These are phyloP conservation scores for Antrodiella citrinella DNA, from an alignment of 768 basidiomycete species.

Conservation along the genomic window DNA sequence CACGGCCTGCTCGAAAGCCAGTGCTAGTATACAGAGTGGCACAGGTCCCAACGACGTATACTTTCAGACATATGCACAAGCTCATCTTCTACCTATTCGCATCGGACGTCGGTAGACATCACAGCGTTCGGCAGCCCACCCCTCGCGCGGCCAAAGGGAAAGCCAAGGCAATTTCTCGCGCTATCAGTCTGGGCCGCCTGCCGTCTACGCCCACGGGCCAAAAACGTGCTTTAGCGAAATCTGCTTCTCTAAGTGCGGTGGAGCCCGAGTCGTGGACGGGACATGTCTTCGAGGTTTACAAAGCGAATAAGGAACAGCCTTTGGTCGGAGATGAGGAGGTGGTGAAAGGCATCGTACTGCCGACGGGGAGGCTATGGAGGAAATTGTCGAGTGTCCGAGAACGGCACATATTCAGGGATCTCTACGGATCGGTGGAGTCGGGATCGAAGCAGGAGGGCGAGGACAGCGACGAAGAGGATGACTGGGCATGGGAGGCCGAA, in stretches of 20 bases:
- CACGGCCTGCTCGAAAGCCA: conserved; percentile 29
- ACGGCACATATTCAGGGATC: conserved; percentile 22
- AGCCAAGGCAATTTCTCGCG: background rate
- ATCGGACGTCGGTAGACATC: conserved; percentile 13
- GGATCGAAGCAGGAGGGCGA: conserved; percentile 5
- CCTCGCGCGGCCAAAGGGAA: background rate
- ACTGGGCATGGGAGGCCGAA: conserved; percentile 65
- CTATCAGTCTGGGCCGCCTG: background rate
- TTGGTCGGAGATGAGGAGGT: background rate
- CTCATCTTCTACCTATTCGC: conserved; percentile 56
- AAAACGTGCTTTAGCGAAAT: background rate
- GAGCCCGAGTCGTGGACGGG: conserved; percentile 24
- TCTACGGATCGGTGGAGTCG: background rate
- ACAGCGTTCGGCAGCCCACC: background rate
- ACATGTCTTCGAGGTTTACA: conserved; percentile 57
- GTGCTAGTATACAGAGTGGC: conserved; percentile 45
- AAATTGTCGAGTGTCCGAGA: conserved; percentile 25
- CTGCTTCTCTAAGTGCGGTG: background rate
- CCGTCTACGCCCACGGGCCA: background rate
- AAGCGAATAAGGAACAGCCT: conserved; percentile 29
- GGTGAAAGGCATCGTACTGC: conserved; percentile 41
- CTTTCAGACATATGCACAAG: conserved; percentile 54
- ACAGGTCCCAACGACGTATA: conserved; percentile 65
- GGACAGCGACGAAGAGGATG: conserved; percentile 29
- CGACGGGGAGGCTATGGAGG: conserved; percentile 14